phyloP scores from a whole-genome alignment of 352 stramenopile species.

The Phytophthora cajani region DNA sequence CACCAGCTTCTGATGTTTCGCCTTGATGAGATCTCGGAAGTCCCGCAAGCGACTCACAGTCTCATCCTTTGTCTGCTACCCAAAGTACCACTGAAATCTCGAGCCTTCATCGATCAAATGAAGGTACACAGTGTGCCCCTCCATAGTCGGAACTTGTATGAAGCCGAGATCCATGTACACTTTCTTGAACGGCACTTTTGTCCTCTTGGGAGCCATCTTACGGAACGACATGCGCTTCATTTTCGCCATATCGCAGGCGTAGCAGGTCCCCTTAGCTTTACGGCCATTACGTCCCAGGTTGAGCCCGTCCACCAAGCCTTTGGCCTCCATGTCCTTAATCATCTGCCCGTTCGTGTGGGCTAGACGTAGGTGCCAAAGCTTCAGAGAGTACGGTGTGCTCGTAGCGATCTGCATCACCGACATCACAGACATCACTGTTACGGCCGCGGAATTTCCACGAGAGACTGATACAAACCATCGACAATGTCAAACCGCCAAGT shows the following conservation, averaged over 20 bases:
- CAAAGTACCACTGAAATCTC: constrained; percentile 9
- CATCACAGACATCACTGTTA: no score
- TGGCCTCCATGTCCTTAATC: no score
- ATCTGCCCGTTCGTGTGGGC: no score
- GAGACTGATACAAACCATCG: no score
- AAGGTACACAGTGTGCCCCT: constrained; percentile 12
- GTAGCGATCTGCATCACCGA: no score
- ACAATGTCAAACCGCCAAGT: no score
- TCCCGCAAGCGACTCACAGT: constrained; percentile 1
- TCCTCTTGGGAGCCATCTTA: constrained; percentile 1
- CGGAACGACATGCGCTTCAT: constrained; percentile 23
- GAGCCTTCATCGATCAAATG: constrained; percentile 19
- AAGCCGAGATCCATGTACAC: constrained; percentile 17
- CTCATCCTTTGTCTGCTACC: constrained; percentile 12
- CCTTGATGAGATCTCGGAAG: constrained; percentile 3
- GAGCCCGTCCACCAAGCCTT: no score
- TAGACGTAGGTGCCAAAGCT: no score
- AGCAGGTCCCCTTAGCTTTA: no score
- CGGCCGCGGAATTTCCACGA: no score
- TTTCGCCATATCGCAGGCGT: constrained; percentile 4
- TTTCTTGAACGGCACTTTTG: constrained; percentile 5
- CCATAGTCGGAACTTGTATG: not conserved
- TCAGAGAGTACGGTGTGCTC: no score
- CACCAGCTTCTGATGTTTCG: constrained; percentile 1
- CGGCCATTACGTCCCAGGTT: no score